Percentiles rank a stretch among this genome's conserved stretches.
Evolutionary conservation across 2,329 filamentous ascomycete genomes (phyloP).

Genomic region (Phialemoniopsis sp.): DNA sequence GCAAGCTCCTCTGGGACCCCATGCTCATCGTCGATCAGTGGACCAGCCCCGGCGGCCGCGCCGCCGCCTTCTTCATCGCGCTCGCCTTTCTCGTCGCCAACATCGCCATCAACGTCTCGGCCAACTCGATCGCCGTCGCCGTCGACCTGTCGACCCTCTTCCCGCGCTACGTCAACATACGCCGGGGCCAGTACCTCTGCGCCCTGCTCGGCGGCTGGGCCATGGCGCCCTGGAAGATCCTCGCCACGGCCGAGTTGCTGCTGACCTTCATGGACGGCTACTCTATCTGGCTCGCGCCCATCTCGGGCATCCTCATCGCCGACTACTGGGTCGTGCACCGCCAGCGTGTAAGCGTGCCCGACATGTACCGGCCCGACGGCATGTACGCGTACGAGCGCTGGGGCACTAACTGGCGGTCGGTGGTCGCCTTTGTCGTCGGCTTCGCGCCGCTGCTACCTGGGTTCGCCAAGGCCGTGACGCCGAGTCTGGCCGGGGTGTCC

Average conservation of each 20-base stretch:
- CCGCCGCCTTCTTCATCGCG: conserved; percentile 21
- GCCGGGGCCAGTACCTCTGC: conserved; percentile 21
- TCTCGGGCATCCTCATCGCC: conserved; percentile 24
- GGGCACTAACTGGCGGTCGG: background rate
- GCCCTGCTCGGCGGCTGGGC: conserved; percentile 26
- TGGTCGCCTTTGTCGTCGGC: conserved; percentile 10
- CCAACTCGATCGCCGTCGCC: conserved; percentile 14
- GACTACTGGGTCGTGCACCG: conserved; percentile 33
- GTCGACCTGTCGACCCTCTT: conserved; percentile 22
- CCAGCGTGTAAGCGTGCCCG: conserved; percentile 26
- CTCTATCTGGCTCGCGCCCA: conserved; percentile 10
- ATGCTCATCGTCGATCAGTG: conserved; percentile 39
- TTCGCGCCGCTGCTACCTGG: conserved; percentile 14
- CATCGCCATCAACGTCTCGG: conserved; percentile 18
- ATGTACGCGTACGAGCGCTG: conserved; percentile 23
- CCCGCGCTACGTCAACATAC: conserved; percentile 23
- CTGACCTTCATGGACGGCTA: conserved; percentile 7
- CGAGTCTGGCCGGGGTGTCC: no score
- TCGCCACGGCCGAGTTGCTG: conserved; percentile 15
- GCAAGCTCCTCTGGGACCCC: conserved; percentile 43
- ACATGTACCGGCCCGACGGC: conserved; percentile 27
- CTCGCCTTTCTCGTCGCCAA: conserved; percentile 32
- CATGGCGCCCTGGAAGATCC: conserved; percentile 27
- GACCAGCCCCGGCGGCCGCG: conserved; percentile 21
- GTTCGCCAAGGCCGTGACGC: no score